A percentile compares a stretch with the other conserved stretches of the same genome.
These are phyloP conservation scores for Lunularia cruciata DNA, from an alignment of 225 moss, liverwort and hornwort genomes.

Conservation along the genomic window DNA sequence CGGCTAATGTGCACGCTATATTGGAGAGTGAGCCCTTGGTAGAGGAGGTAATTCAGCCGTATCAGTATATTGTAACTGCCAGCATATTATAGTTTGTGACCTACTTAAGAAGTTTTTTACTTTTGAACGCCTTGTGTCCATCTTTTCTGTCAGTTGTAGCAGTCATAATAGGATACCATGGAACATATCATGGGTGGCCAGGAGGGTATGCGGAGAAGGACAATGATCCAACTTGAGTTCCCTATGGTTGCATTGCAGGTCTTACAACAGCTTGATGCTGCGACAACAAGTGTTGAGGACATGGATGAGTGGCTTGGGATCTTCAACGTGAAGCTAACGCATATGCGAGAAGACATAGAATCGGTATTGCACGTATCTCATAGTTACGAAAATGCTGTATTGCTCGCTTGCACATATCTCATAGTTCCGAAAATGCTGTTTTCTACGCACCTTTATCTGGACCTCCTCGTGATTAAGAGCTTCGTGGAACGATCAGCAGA, in stretches of 20 bases:
- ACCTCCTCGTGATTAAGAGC: too few species aligned
- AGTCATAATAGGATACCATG: background rate
- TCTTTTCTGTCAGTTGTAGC: background rate
- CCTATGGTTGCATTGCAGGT: constrained; percentile 54
- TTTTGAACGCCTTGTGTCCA: background rate
- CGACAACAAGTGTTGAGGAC: constrained; percentile 92
- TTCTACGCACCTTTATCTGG: background rate
- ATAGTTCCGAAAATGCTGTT: background rate
- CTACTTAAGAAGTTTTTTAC: background rate
- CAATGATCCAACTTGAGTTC: background rate
- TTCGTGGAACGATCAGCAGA: too few species aligned
- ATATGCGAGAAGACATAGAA: constrained; percentile 99
- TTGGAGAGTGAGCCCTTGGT: constrained; percentile 99
- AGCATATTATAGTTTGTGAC: background rate
- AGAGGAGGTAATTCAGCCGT: constrained; percentile 68
- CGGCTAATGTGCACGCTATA: constrained; percentile 98
- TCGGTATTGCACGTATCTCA: constrained; percentile 49
- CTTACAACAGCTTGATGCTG: constrained; percentile 94
- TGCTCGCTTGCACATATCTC: background rate
- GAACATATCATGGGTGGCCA: too few species aligned
- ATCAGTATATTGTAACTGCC: background rate
- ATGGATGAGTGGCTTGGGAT: constrained; percentile 99
- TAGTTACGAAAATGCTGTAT: too few species aligned
- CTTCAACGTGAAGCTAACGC: constrained; percentile 97
- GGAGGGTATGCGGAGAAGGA: too few species aligned